Evolutionary conservation across 371 early-diverging fungal genomes (phyloP).

Genomic region (Mucor irregularis): DNA sequence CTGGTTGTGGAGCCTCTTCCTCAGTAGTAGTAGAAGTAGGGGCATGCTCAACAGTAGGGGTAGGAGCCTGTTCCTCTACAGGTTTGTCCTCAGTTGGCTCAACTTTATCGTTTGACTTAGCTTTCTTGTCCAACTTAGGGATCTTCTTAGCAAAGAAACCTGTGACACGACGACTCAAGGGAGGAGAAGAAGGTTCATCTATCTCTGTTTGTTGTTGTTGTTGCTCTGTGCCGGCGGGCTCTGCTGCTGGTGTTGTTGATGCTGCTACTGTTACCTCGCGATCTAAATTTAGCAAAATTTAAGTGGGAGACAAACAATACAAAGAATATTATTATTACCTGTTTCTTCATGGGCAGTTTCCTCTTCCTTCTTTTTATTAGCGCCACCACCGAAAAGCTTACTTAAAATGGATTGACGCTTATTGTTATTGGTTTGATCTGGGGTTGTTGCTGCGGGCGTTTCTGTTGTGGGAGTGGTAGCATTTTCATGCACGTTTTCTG

Average conservation of each 20-base stretch:
- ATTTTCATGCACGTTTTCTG: constrained; percentile 8
- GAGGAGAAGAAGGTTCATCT: constrained; percentile 11
- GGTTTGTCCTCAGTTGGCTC: background rate
- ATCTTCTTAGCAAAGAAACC: constrained; percentile 17
- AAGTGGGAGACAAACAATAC: background rate
- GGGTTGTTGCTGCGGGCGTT: constrained; percentile 13
- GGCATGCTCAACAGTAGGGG: no score
- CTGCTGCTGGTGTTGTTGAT: no score
- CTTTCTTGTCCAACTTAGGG: constrained; percentile 12
- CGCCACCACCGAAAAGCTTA: constrained; percentile 14
- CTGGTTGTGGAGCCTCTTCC: no score
- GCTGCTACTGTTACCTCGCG: background rate
- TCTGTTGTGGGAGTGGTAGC: background rate
- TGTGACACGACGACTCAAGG: constrained; percentile 22
- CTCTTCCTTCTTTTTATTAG: constrained; percentile 18
- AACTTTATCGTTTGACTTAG: constrained; percentile 10
- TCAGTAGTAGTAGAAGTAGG: no score
- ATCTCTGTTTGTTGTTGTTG: background rate
- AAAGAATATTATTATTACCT: background rate
- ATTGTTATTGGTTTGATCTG: constrained; percentile 4
- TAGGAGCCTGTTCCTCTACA: constrained; percentile 2
- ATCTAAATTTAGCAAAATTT: background rate
- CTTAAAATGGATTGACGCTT: constrained; percentile 27
- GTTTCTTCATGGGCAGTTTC: background rate
- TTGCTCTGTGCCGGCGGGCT: no score